Evolutionary conservation across 129 eudicot genomes (phyloP), one percentile per base, ranked within the genome.

Genomic region (Ambrosia artemisiifolia): DNA sequence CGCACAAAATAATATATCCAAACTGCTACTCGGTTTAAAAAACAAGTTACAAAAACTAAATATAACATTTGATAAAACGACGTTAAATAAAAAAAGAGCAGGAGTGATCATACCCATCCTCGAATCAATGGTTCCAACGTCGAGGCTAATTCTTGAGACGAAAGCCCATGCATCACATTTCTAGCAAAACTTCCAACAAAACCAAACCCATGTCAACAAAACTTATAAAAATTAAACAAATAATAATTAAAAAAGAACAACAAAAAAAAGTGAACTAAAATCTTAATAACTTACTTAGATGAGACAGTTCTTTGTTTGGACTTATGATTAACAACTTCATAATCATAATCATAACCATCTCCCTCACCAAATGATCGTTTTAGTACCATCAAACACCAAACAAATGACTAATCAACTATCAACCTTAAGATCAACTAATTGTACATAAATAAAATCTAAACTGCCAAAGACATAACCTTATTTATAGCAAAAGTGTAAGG

Each of bases 51-150:
- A 63, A 33, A 30, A 54, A 54, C 17, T 2, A 35, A 71, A 71
- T 6, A 11, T 43, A 16, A 11, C n/a, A 19, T 71, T 18, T 14
- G 7, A 32, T 50, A n/a, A 32, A 50, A 50, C 16, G 34, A 36
- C 11, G 13, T 61, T 30, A 24, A 71, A 47, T 20, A 38, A 46
- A 48, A 62, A 47, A 35, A 40, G n/a, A 54, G 49, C 17, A 65
- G 6, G 46, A 75, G 11, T 34, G 8, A 65, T 66, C 74, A 57
- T 85, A 86, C 90, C 95, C 76, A 84, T 70, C 79, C 84, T 18
- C 96, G 85, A 33, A 92, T 40, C 13, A 83, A 24, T 3, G 95
- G 96, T 68, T 92, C 98, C 86, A 92, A 75, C 9, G 65, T 61
- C 10, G 79, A 11, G 38, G 69, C 87, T 19, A 81, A 34, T 50